These are phyloP conservation scores for Talaromyces sp. DNA, from an alignment of 2,329 filamentous ascomycete species.

Conservation along the genomic window DNA sequence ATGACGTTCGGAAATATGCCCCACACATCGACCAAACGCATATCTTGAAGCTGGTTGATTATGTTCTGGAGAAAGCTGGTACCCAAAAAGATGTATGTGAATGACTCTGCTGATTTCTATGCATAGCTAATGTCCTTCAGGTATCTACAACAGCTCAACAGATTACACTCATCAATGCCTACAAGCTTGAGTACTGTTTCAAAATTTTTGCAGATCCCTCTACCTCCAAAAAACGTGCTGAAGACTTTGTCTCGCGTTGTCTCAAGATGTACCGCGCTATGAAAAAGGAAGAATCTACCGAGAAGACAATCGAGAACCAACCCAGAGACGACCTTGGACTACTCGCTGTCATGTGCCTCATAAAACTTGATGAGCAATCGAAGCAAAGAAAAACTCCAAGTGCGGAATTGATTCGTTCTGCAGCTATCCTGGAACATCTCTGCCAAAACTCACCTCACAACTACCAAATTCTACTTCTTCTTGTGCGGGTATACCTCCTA, in stretches of 20 bases:
- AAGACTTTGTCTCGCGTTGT: conserved; percentile 40
- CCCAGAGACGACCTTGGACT: conserved; percentile 44
- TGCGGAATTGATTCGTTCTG: conserved; percentile 35
- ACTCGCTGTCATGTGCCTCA: conserved; percentile 42
- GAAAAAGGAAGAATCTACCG: conserved; percentile 24
- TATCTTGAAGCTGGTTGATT: conserved; percentile 28
- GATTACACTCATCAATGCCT: conserved; percentile 39
- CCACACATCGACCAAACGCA: conserved; percentile 28
- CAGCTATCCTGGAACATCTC: conserved; percentile 40
- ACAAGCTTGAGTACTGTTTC: conserved; percentile 45
- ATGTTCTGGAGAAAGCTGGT: conserved; percentile 23
- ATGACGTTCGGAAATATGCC: conserved; percentile 40
- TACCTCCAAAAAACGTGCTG: conserved; percentile 27
- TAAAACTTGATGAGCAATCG: conserved; percentile 29
- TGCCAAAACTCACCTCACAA: conserved; percentile 45
- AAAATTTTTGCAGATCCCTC: conserved; percentile 32
- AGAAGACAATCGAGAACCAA: conserved; percentile 42
- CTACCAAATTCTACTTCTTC: conserved; percentile 44
- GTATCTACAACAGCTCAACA: conserved; percentile 24
- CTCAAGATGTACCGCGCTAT: conserved; percentile 33
- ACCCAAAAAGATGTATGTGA: conserved; percentile 26
- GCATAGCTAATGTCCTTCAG: conserved; percentile 15
- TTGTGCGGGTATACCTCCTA: conserved; percentile 44
- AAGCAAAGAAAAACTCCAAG: conserved; percentile 24
- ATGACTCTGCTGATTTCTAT: not conserved